Base-by-base conservation (phyloP, 1,284 basidiomycete species). In the Ceratobasidium sp. region DNA sequence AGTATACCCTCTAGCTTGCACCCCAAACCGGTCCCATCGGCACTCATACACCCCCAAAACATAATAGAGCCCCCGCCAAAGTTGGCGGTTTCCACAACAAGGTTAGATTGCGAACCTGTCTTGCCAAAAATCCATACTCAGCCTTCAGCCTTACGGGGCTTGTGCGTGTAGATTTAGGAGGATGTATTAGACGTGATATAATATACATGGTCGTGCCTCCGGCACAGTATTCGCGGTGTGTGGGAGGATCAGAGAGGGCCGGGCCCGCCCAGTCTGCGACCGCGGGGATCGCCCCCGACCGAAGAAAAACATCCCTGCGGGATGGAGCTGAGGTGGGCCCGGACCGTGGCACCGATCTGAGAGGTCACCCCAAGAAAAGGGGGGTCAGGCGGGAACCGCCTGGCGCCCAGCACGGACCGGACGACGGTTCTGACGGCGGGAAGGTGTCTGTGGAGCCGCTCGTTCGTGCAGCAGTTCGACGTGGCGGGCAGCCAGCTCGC, bases 1-100 rank as follows among this genome's bases (percentile, higher is more conserved):
- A n/a, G n/a, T n/a, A n/a, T n/a, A n/a, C n/a, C n/a, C 15, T 74
- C 69, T 45, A 74, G 31, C 5, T 23, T 33, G 33, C 56, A 61
- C 28, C 58, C 69, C 35, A 3, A 28, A 0, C 58, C 69, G 23
- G 69, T 63, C 39, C 69, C 69, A 13, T 2, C 7, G 1, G 10
- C 61, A 10, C 69, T 45, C 69, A 74, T 74, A 63, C 69, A 74
- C 28, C 47, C 39, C 69, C 69, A 61, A 31, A 65, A 65, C 63
- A 65, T 49, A 3, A 65, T 17, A 3, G 63, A 65, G 17, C 63
- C 63, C 2, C 69, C 58, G 13, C 69, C 69, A 39, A 61, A 63
- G n/a, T 63, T 74, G 15, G 1, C 17, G 5, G 69, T 53, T 53
- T 6, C 20, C 33, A 61, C n/a, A 2, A 60, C 31, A 3, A 33